These are phyloP conservation scores for Cytospora piceicola DNA, from an alignment of 2,329 filamentous ascomycete species.

Conservation along the genomic window DNA sequence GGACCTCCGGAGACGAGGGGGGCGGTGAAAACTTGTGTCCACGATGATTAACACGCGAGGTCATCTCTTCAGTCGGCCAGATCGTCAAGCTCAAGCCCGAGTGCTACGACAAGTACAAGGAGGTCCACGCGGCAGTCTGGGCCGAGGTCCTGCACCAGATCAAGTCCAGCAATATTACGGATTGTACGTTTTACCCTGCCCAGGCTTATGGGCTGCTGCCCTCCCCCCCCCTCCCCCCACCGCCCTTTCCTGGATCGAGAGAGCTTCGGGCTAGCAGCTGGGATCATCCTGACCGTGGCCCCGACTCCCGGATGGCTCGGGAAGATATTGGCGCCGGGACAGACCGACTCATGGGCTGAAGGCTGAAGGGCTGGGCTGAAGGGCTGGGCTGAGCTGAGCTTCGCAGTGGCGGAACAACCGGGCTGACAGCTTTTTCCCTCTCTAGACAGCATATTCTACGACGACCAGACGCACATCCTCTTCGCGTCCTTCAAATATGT, in stretches of 20 bases:
- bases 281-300: neutral
- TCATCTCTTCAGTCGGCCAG: constrained; percentile 65
- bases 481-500: constrained; percentile 81
- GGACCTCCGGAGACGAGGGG: neutral
- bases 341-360: neutral
- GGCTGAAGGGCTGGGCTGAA: too few species aligned
- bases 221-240: neutral
- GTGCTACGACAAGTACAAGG: constrained; percentile 70
- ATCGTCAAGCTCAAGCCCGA: constrained; percentile 73
- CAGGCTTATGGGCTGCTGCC: constrained; percentile 5
- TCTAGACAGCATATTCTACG: constrained; percentile 78
- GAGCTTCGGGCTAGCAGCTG: constrained; percentile 2
- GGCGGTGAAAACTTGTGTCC: too few species aligned
- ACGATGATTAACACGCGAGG: constrained; percentile 42
- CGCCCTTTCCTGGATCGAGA: neutral
- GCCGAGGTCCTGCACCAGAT: constrained; percentile 78
- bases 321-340: neutral
- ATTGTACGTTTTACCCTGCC: constrained; percentile 58
- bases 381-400: too few species aligned
- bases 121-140: constrained; percentile 75
- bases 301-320: neutral
- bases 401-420: too few species aligned
- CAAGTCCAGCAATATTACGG: constrained; percentile 72
- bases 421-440: constrained; percentile 13
- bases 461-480: constrained; percentile 63